Conservation (phyloP, 768 basidiomycete species). For the Cyathus striatus region DNA sequence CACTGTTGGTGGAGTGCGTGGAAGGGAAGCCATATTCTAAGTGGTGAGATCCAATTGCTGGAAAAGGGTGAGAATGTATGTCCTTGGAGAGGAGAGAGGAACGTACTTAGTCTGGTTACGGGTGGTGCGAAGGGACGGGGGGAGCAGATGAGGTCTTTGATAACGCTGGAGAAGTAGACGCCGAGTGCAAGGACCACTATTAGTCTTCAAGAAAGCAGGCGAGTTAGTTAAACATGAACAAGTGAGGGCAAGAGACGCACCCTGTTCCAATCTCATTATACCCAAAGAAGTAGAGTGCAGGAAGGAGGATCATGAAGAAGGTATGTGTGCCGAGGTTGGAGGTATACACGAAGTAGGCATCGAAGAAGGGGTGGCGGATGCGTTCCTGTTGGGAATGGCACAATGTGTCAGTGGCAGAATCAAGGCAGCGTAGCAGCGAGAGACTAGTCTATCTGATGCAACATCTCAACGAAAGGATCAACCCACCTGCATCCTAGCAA, state of each 20-base stretch:
- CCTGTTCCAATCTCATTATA: conserved; percentile 63
- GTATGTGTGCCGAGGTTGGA: conserved; percentile 81
- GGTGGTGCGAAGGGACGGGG: conserved; percentile 91
- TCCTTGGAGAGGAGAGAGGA: neutral
- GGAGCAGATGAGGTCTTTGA: conserved; percentile 87
- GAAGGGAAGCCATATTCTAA: conserved; percentile 95
- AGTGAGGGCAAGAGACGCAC: conserved; percentile 35
- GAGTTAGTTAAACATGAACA: neutral
- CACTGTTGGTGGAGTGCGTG: conserved; percentile 88
- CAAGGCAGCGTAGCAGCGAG: too few species aligned
- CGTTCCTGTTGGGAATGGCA: conserved; percentile 26
- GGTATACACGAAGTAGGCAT: conserved; percentile 80
- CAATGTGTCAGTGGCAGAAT: neutral
- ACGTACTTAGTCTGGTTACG: conserved; percentile 80
- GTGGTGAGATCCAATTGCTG: conserved; percentile 76
- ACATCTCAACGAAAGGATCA: neutral
- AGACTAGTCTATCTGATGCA: too few species aligned
- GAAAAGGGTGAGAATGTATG: conserved; percentile 1
- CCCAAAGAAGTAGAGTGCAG: conserved; percentile 88
- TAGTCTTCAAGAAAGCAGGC: conserved; percentile 34
- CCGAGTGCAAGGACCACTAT: conserved; percentile 69
- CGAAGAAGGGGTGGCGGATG: conserved; percentile 63
- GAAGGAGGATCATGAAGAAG: conserved; percentile 90
- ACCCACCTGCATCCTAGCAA: conserved; percentile 67
- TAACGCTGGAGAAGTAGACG: conserved; percentile 81